Base-by-base conservation (phyloP, 306 rosid species). In the Vigna reflexopilosa region DNA sequence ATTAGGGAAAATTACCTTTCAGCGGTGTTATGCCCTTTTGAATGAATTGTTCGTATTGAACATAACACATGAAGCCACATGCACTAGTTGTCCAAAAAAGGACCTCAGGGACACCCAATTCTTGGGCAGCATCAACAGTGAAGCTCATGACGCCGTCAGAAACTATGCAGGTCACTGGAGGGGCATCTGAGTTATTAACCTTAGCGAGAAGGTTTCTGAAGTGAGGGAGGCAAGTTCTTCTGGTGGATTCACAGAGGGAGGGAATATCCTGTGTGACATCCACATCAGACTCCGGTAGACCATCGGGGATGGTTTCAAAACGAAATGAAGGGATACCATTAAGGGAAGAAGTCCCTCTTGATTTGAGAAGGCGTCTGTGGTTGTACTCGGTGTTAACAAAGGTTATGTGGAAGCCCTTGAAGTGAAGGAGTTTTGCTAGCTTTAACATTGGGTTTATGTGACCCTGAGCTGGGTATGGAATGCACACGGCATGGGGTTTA, bases 11-110 rank as follows among this genome's bases (percentile, higher is more conserved):
- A 13, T 28, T 74, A 91, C 93, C 91, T 90, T 90, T 90, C 3
- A 92, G 86, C 13, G 93, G 94, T 2, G 50, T 24, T 26, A 84
- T 2, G 16, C 86, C 90, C 13, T 77, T 76, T 0, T 81, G 57
- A 11, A 81, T 15, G 47, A 87, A 80, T 1, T 73, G 47, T 6
- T 11, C 59, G 47, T 24, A 84, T 0, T 86, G 85, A 1, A 70
- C 6, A 13, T 80, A 91, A 5, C 83, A 85, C 72, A 86, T 48
- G 74, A 84, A 84, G 0, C 91, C 91, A 80, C 96, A 91, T 1
- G 90, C 86, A 42, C 90, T 86, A 0, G 83, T 49, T 0, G 93
- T 86, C 89, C 88, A 87, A 16, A 89, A 83, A 0, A 86, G 38
- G 8, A 85, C 92, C 4, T 68, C 82, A 0, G 90, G 92, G 2